Evolutionary conservation across 345 rosid genomes (phyloP), one percentile per base, ranked within the genome.

Genomic region (Durio zibethinus): DNA sequence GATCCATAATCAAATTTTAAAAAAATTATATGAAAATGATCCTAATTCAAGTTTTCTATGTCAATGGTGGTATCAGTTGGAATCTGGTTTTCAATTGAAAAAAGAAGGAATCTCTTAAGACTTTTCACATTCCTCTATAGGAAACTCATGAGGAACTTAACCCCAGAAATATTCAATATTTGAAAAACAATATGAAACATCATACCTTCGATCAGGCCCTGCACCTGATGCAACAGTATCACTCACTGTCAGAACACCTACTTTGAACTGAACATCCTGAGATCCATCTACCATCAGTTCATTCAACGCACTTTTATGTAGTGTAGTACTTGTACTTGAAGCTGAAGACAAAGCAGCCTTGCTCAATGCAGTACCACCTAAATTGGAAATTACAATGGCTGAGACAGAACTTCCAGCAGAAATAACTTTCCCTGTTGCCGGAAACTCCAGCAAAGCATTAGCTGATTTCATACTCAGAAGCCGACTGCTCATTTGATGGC

Each of bases 171-270:
- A 50, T 45, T 40, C 33, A 67, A 67, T 69, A 45, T 69, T 27
- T 45, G 60, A 71, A 71, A 38, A 64, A 61, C 38, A 73, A 75
- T 40, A 77, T 59, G 56, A 47, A 52, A 10, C 53, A 45, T 9
- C 76, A 82, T 89, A 96, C 98, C 97, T 96, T 78, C 92, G 81
- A 86, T 96, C 97, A 81, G 93, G 97, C 76, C 98, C 97, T 80
- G 89, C 88, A 56, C 97, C 92, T 5, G 90, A 84, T 73, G 97
- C 93, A 81, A 93, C 95, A 59, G 97, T 92, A 83, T 92, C 99
- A 87, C 97, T 92, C 83, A 96, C 94, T 11, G 97, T 90, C 72
- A 93, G 89, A 84, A 93, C 56, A 74, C 97, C 97, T 70, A 92
- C 98, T 77, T 77, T 90, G 87, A 67, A 80, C 78, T 74, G 88